These are phyloP conservation scores for Cochlearia excelsa DNA, from an alignment of 345 rosid genomes.

Conservation along the genomic window DNA sequence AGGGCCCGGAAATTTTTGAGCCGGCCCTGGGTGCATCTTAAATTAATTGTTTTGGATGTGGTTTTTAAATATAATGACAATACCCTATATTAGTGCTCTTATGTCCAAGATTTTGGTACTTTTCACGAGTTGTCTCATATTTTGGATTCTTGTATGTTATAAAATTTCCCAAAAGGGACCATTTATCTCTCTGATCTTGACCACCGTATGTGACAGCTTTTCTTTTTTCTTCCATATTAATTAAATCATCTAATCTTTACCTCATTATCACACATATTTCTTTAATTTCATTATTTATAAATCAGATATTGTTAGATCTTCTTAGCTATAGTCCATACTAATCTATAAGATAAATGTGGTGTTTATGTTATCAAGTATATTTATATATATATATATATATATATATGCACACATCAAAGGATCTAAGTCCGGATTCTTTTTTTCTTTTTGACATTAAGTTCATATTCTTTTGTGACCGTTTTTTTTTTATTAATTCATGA, in stretches of 20 bases:
- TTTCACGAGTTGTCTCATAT: conserved; percentile 33
- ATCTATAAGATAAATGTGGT: conserved; percentile 25
- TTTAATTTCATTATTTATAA: background rate
- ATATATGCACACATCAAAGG: conserved; percentile 5
- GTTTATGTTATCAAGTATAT: background rate
- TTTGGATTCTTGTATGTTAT: conserved; percentile 22
- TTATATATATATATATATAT: no score
- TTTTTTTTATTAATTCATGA: no score
- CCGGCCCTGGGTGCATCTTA: no score
- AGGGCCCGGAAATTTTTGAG: no score
- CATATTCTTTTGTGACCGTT: no score
- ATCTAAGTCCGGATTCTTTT: background rate
- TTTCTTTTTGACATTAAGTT: no score
- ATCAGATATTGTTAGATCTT: conserved; percentile 15
- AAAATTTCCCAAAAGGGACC: conserved; percentile 33
- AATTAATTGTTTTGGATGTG: no score
- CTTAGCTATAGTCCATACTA: conserved; percentile 7
- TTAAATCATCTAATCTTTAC: conserved; percentile 18
- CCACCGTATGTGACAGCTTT: conserved; percentile 26
- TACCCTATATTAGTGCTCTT: background rate
- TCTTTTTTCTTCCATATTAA: conserved; percentile 21
- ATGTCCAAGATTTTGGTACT: conserved; percentile 34
- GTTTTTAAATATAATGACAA: no score
- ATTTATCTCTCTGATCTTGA: conserved; percentile 29
- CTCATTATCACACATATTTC: conserved; percentile 23